Percentiles rank a stretch among this genome's conserved stretches.
phyloP scores from a whole-genome alignment of 768 basidiomycete species.

The Royoungia palumana region DNA sequence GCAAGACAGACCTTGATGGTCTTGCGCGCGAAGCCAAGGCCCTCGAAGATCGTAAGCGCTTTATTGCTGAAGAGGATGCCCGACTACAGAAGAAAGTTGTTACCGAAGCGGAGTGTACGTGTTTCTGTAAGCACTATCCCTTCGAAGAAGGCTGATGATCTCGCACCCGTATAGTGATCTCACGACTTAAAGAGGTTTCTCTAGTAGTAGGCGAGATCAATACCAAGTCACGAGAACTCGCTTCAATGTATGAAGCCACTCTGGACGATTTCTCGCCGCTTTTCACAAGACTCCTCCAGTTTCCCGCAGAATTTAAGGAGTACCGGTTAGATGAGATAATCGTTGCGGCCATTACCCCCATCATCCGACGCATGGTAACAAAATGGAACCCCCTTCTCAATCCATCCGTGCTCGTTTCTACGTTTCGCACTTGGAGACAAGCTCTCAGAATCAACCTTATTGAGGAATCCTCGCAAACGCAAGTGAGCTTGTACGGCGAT shows the following conservation, averaged over 20 bases:
- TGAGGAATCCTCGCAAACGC: constrained; percentile 41
- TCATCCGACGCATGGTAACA: constrained; percentile 65
- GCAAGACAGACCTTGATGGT: constrained; percentile 82
- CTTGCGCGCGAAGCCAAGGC: constrained; percentile 87
- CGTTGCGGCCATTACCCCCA: constrained; percentile 86
- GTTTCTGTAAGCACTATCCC: not conserved
- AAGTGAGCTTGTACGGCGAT: constrained; percentile 59
- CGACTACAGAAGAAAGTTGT: constrained; percentile 66
- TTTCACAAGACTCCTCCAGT: constrained; percentile 74
- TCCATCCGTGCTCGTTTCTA: constrained; percentile 60
- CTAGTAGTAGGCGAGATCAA: constrained; percentile 71
- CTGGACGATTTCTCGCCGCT: constrained; percentile 70
- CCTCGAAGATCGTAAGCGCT: constrained; percentile 75
- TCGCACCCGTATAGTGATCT: constrained; percentile 53
- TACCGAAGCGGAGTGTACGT: constrained; percentile 75
- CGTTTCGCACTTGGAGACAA: constrained; percentile 66
- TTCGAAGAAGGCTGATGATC: constrained; percentile 5
- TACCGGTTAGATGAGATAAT: constrained; percentile 89
- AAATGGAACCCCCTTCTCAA: constrained; percentile 83
- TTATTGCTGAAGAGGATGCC: constrained; percentile 64
- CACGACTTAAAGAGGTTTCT: constrained; percentile 73
- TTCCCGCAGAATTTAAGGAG: constrained; percentile 66
- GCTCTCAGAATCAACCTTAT: constrained; percentile 57
- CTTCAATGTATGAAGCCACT: constrained; percentile 64
- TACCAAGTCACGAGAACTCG: constrained; percentile 57